These are phyloP conservation scores for Zopfochytrium polystomum DNA, from an alignment of 371 early-diverging fungal genomes.

Conservation along the genomic window DNA sequence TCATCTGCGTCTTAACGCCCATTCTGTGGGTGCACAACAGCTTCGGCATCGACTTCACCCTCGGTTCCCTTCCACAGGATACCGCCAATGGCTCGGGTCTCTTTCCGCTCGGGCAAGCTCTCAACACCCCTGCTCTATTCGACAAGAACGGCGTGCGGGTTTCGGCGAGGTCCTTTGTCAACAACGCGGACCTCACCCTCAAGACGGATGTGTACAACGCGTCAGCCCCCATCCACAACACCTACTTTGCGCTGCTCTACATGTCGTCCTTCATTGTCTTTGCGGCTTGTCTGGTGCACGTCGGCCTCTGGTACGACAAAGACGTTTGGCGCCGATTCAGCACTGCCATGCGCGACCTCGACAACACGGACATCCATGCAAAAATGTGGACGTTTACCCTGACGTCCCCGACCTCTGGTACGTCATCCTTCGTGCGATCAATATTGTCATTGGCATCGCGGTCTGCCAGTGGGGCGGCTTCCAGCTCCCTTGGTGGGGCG, in stretches of 20 bases:
- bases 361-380: too few relatives aligned
- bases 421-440: conserved; percentile 25
- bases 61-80: conserved; percentile 3
- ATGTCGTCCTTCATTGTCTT: too few relatives aligned
- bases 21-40: conserved; percentile 67
- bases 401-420: too few relatives aligned
- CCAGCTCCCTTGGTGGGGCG: too few relatives aligned
- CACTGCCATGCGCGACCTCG: too few relatives aligned
- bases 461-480: too few relatives aligned
- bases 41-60: conserved; percentile 10
- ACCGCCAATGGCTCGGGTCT: conserved; percentile 2
- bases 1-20: conserved; percentile 72
- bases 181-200: neutral
- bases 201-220: conserved; percentile 9
- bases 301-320: too few relatives aligned
- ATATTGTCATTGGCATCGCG: conserved; percentile 1
- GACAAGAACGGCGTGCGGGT: conserved; percentile 13
- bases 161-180: neutral
- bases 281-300: conserved; percentile 27
- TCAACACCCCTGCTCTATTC: conserved; percentile 19
- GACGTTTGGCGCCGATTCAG: too few relatives aligned
- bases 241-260: conserved; percentile 26
- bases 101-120: neutral
- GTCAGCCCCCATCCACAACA: conserved; percentile 14
- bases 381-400: too few relatives aligned